Evolutionary conservation across 805 yeast genomes (phyloP).

Genomic region (Saturnispora zaruensis): DNA sequence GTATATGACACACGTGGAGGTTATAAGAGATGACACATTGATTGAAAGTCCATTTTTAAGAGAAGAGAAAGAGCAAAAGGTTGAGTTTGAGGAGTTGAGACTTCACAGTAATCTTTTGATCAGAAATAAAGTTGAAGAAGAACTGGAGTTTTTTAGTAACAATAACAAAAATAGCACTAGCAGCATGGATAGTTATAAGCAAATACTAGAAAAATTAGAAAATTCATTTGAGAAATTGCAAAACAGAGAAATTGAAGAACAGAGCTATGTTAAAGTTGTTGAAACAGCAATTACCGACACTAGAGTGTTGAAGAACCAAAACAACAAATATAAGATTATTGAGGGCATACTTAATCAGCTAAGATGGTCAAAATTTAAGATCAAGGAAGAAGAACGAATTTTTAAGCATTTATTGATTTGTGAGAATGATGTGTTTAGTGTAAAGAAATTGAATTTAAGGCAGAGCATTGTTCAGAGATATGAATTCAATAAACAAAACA

Average conservation of each 20-base stretch:
- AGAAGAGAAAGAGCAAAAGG: neutral
- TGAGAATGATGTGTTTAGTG: neutral
- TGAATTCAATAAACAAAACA: constrained; percentile 3
- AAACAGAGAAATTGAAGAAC: neutral
- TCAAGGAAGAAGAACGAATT: neutral
- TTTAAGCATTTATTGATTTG: constrained; percentile 1
- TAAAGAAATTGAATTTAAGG: constrained; percentile 2
- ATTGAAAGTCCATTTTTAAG: constrained; percentile 13
- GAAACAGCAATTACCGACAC: neutral
- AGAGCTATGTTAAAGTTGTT: neutral
- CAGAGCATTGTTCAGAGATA: constrained; percentile 4
- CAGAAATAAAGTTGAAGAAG: neutral
- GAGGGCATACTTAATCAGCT: constrained; percentile 3
- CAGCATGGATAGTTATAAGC: neutral
- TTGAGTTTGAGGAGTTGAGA: neutral
- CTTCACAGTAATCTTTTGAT: neutral
- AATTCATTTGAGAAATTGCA: constrained; percentile 1
- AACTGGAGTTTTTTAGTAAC: neutral
- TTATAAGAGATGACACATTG: constrained; percentile 23
- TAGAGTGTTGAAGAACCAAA: neutral
- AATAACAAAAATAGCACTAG: neutral
- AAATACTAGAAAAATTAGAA: neutral
- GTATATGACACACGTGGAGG: constrained; percentile 24
- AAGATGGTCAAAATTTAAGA: constrained; percentile 2
- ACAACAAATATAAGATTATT: neutral